Base-by-base conservation (phyloP, 139 green algal species). In the Chlorella sp. region DNA sequence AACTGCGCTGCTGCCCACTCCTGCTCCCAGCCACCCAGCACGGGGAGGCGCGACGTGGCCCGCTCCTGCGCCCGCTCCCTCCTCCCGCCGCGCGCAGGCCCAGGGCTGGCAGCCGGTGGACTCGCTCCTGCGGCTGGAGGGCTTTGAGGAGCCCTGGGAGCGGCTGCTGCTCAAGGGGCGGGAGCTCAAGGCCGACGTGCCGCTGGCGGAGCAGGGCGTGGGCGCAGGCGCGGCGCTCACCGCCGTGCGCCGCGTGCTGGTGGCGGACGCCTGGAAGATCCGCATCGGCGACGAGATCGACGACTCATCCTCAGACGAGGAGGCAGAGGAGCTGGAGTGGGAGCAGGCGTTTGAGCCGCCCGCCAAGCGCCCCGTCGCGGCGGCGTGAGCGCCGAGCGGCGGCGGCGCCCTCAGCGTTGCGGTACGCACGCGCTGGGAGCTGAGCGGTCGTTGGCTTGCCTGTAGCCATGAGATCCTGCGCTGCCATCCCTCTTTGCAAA, bases 101-200 rank as follows among this genome's bases (percentile, higher is more conserved):
- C 23, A 42, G 61, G 72, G 72, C n/a, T 87, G 82, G 82, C 48
- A 58, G 41, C 73, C 71, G 2, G 78, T 46, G 29, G 70, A 79
- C 46, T 14, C 12, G 8, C 60, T 86, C 67, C 46, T 82, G 63
- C 63, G 79, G n/a, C 71, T 88, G n/a, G 83, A 88, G 61, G 83
- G 83, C 5, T 88, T 88, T 29, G 66, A 51, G 5, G 83, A 83
- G 38, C 71, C 80, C 42, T 88, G 83, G 83, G 83, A 88, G 58
- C 68, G 78, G n/a, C 46, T 69, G 29, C 58, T 88, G 11, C 76
- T 65, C 56, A 76, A 82, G 50, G 83, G 83, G 35, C 72, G 83
- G 27, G 76, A 78, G 43, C 71, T 88, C 19, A 71, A 72, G 17
- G 23, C 19, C 3, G 65, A 55, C 0, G 58, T 65, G 12, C 46